Conservation (phyloP, 108 stramenopile genomes). For the Cyclostephanos invisitatus region DNA sequence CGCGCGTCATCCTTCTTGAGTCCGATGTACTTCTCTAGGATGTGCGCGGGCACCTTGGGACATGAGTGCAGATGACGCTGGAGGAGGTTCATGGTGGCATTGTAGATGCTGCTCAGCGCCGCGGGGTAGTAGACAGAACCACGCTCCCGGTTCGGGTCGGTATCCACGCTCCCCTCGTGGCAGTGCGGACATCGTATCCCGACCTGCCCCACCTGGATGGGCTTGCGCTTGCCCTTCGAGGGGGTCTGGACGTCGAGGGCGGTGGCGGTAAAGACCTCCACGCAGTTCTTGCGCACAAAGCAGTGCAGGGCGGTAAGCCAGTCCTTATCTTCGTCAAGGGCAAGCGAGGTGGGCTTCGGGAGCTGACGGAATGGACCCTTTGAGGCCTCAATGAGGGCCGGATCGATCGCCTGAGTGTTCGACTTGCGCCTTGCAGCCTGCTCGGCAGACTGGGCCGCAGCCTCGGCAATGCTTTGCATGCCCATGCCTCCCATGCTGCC, state of each 20-base stretch:
- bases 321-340: conserved; percentile 66
- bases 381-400: conserved; percentile 31
- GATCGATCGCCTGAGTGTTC: background rate
- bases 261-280: conserved; percentile 77
- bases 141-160: conserved; percentile 50
- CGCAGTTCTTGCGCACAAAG: conserved; percentile 76
- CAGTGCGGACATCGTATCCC: conserved; percentile 87
- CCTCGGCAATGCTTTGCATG: background rate
- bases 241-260: conserved; percentile 65
- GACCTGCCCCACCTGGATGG: conserved; percentile 78
- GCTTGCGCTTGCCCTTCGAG: conserved; percentile 79
- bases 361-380: conserved; percentile 66
- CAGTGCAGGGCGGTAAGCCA: conserved; percentile 87
- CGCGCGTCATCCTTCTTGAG: conserved; percentile 80
- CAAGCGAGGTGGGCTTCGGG: conserved; percentile 57
- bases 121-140: conserved; percentile 80
- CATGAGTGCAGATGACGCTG: conserved; percentile 76
- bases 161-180: conserved; percentile 30
- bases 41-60: conserved; percentile 52
- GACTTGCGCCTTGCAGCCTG: background rate
- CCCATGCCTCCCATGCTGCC: background rate
- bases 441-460: background rate
- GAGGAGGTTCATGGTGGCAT: conserved; percentile 53
- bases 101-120: conserved; percentile 33
- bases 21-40: conserved; percentile 65